Base-by-base conservation (phyloP, 106 monocot genomes). In the Dioscorea alata region DNA sequence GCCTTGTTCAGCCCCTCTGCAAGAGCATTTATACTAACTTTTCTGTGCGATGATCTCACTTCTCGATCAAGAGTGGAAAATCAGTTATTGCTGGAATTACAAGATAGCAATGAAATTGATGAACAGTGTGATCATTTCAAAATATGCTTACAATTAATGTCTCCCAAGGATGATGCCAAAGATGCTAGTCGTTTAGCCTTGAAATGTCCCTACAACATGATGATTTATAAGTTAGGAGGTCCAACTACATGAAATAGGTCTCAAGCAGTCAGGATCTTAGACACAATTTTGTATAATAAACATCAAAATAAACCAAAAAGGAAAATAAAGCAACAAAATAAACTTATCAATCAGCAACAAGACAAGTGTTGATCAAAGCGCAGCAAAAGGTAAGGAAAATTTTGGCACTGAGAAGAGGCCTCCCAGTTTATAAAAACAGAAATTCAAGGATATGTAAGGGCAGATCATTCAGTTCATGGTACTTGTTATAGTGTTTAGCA, bases 1-100 rank as follows among this genome's bases (percentile, higher is more conserved):
- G 73, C 60, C 61, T 76, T 86, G 78, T 92, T 97, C 42, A 84
- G 48, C 69, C 96, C 96, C 60, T 97, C 86, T 7, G 69, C 53
- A n/a, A 97, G 89, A 33, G 62, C 28, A 74, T 57, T 61, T 52
- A 92, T 71, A 4, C 78, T 74, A 31, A 63, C 72, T 80, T 77
- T 92, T 51, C 52, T 81, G 61, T 87, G 85, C 49, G 76, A 73
- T 48, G 78, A 76, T 60, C 83, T 81, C 71, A 84, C 92, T 97
- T 58, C 60, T 84, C 49, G 71, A 20, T 69, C 54, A 42, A 42
- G 42, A 42, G 10, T 10, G 42, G 42, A 42, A 42, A 42, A 42
- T 42, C 42, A 42, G 42, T 42, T 5, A 42, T 42, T 42, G 0
- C 6, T 6, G 10, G 42, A 42, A 42, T 42, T 10, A 6, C 10